phyloP scores from a whole-genome alignment of 805 yeast genomes.

The Candida sithepensis region DNA sequence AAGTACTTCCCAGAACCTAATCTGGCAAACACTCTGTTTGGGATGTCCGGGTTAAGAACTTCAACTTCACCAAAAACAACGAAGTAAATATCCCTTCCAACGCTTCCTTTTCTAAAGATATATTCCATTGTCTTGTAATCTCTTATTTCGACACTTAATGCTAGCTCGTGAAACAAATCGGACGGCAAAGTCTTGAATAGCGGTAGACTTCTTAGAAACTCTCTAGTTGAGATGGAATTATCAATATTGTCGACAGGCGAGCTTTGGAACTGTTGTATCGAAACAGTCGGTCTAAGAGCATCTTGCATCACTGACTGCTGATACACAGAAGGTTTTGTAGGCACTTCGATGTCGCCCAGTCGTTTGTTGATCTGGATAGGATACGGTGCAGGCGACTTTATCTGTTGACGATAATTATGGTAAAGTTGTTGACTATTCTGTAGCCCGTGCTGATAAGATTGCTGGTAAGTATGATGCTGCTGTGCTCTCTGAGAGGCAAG shows the following conservation, averaged over 20 bases:
- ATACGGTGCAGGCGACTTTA: not conserved
- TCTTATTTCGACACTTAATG: constrained; percentile 57
- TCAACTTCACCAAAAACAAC: constrained; percentile 70
- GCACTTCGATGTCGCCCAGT: not conserved
- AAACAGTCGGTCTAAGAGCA: not conserved
- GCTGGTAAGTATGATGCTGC: constrained; percentile 2
- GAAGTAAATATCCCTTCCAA: constrained; percentile 63
- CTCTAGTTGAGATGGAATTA: constrained; percentile 50
- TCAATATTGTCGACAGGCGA: constrained; percentile 39
- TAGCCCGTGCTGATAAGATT: not conserved
- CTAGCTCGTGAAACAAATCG: constrained; percentile 59
- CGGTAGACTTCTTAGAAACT: constrained; percentile 54
- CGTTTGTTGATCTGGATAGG: not conserved
- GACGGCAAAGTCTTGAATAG: constrained; percentile 56
- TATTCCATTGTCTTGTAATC: constrained; percentile 53
- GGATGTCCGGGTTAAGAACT: constrained; percentile 42
- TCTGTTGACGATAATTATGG: not conserved
- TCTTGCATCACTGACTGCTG: constrained; percentile 1
- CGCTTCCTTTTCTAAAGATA: constrained; percentile 56
- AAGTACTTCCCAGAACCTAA: constrained; percentile 62
- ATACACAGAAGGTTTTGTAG: not conserved
- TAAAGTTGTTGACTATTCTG: not conserved
- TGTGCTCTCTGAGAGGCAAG: not conserved
- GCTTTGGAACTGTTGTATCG: constrained; percentile 1
- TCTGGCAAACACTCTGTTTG: constrained; percentile 47